Conservation (phyloP, 805 yeast species). For the Cyberlindnera galapagoensis region DNA sequence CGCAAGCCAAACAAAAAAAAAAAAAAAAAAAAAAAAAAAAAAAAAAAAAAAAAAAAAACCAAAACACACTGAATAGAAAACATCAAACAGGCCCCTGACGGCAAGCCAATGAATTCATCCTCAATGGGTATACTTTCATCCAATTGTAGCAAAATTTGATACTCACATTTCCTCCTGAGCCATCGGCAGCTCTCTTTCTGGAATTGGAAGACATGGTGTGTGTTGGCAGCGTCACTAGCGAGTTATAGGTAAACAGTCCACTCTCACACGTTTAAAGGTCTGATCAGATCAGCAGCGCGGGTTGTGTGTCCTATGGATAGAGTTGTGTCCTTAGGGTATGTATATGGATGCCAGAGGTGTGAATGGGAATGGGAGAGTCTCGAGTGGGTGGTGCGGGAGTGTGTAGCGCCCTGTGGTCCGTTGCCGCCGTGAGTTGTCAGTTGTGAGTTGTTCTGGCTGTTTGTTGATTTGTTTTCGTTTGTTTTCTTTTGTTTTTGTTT, state of each 20-base stretch:
- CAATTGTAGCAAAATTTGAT: too few species aligned
- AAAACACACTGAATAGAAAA: too few species aligned
- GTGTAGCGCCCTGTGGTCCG: neutral
- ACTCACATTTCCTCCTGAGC: constrained; percentile 12
- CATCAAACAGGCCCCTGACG: too few species aligned
- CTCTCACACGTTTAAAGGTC: neutral
- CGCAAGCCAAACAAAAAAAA: too few species aligned
- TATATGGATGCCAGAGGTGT: neutral
- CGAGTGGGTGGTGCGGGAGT: neutral
- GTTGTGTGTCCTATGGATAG: too few species aligned
- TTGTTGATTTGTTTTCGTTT: constrained; percentile 13
- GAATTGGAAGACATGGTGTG: constrained; percentile 5
- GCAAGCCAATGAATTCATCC: too few species aligned
- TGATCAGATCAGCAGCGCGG: too few species aligned
- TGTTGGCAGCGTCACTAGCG: neutral
- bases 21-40: too few species aligned
- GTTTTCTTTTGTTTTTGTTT: constrained; percentile 11
- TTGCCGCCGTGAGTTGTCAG: neutral
- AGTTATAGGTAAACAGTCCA: neutral
- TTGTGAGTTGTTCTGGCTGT: neutral
- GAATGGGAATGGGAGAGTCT: neutral
- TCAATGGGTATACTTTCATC: too few species aligned
- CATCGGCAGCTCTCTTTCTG: constrained; percentile 16
- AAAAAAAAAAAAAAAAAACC: too few species aligned
- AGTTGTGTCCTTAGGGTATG: too few species aligned